Conservation (phyloP, 2,329 filamentous ascomycete species). For the Ceratocystis ficicola region DNA sequence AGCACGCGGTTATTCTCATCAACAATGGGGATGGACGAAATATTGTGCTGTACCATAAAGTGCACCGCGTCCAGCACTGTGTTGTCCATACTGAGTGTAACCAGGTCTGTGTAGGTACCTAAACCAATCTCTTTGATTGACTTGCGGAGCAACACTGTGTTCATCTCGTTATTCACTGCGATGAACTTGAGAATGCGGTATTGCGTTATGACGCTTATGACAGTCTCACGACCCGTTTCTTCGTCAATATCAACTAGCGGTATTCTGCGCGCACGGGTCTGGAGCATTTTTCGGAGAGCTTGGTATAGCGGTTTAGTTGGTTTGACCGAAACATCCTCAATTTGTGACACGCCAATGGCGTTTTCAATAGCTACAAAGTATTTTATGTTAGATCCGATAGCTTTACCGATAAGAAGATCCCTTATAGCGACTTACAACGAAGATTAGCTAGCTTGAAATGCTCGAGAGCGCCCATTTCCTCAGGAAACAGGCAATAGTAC, state of each 20-base stretch:
- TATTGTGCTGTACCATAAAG: conserved; percentile 81
- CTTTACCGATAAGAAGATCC: background rate
- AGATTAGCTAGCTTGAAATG: conserved; percentile 88
- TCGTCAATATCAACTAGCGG: conserved; percentile 88
- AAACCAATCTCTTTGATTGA: conserved; percentile 71
- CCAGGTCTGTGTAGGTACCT: conserved; percentile 70
- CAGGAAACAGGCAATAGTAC: conserved; percentile 96
- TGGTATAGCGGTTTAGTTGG: conserved; percentile 86
- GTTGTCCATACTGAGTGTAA: conserved; percentile 76
- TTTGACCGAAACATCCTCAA: conserved; percentile 93
- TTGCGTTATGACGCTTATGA: conserved; percentile 94
- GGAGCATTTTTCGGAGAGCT: conserved; percentile 85
- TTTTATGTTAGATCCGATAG: background rate
- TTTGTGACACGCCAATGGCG: conserved; percentile 76
- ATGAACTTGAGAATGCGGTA: conserved; percentile 99
- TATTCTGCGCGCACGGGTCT: conserved; percentile 83
- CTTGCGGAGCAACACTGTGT: conserved; percentile 81
- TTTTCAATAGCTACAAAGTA: conserved; percentile 69
- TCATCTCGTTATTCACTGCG: conserved; percentile 75
- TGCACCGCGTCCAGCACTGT: conserved; percentile 92
- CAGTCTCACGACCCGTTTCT: conserved; percentile 81
- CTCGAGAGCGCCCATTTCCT: conserved; percentile 78
- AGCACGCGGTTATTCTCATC: conserved; percentile 66
- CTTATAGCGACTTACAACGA: conserved; percentile 51
- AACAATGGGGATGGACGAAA: conserved; percentile 87